Evolutionary conservation across 805 yeast genomes (phyloP), one percentile per base, ranked within the genome.

Genomic region (Brettanomyces nanus): DNA sequence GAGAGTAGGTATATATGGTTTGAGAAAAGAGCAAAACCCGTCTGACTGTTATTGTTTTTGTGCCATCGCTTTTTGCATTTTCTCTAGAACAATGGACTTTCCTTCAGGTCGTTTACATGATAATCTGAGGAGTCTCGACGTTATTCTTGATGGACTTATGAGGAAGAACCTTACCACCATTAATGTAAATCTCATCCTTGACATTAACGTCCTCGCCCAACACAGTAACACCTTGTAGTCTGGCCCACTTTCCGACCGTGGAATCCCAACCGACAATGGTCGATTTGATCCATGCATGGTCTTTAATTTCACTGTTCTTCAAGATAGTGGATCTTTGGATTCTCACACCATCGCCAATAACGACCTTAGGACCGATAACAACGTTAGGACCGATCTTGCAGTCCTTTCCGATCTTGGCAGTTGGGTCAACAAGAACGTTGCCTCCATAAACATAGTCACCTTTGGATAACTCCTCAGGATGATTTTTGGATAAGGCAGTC

Each of bases 221-320:
- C 44, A 92, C 98, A 46, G 97, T 85, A 56, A 80, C 85, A 72
- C 95, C 95, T 69, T 92, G 97, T 48, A 92, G 77, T 75, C 98
- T 86, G 49, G 97, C 95, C 98, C 98, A 92, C 68, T 78, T 80
- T 66, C 98, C 98, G 57, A 92, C 90, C 55, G 85, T 85, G 47
- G 96, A 89, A 76, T 87, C 81, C 99, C 99, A 92, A 57, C 99
- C 99, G 51, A 92, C 95, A 66, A 92, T 92, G 57, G 98, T 84
- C 57, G 92, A 84, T 68, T 89, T 89, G 58, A 92, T 92, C 82
- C 92, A 85, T 54, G 98, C 96, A 68, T 92, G 98, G 62, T 87
- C 96, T 71, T 85, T 86, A 63, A 92, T 82, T 58, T 76, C 75
- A 42, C 97, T 87, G 75, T 89, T 84, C 61, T 83, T 77, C 65